Percentiles rank a stretch among this genome's conserved stretches.
These are phyloP conservation scores for Neonectria hederae DNA, from an alignment of 2,329 filamentous ascomycete species.

Conservation along the genomic window DNA sequence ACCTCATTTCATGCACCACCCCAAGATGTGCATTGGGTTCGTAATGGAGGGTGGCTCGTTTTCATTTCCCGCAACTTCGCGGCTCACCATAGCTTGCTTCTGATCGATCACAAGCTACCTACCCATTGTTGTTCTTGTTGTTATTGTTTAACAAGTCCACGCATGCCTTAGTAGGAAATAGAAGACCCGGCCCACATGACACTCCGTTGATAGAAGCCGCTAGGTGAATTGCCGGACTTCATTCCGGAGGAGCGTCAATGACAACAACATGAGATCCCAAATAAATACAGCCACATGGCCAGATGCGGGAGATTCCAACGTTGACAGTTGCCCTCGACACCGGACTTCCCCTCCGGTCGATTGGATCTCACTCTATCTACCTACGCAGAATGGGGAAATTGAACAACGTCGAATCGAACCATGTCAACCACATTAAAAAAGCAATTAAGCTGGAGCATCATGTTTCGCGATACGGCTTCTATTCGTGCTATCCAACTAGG, in stretches of 20 bases:
- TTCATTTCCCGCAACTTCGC: not conserved
- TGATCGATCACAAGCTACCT: not conserved
- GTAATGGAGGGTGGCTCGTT: slow-evolving; percentile 9
- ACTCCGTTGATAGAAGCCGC: not conserved
- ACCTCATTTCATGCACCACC: slow-evolving; percentile 14
- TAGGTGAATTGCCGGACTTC: slow-evolving; percentile 25
- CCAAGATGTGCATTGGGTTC: slow-evolving; percentile 1
- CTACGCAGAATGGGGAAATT: slow-evolving; percentile 6
- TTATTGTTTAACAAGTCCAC: slow-evolving; percentile 1
- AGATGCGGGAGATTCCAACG: slow-evolving; percentile 4
- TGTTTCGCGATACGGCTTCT: slow-evolving; percentile 3
- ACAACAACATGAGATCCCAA: not conserved
- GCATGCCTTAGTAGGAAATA: not conserved
- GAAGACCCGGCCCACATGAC: slow-evolving; percentile 13
- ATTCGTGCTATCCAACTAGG: slow-evolving; percentile 15
- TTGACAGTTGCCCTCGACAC: not conserved
- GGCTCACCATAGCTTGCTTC: not conserved
- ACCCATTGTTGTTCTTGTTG: slow-evolving; percentile 2
- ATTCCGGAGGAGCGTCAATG: slow-evolving; percentile 18
- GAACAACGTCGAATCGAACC: slow-evolving; percentile 4
- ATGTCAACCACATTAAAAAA: slow-evolving; percentile 10
- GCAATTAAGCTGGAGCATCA: not conserved
- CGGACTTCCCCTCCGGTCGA: not conserved
- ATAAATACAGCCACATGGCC: slow-evolving; percentile 2
- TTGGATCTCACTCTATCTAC: not conserved